Conservation (phyloP, 345 rosid genomes). For the Excoecaria cochinchinensis region DNA sequence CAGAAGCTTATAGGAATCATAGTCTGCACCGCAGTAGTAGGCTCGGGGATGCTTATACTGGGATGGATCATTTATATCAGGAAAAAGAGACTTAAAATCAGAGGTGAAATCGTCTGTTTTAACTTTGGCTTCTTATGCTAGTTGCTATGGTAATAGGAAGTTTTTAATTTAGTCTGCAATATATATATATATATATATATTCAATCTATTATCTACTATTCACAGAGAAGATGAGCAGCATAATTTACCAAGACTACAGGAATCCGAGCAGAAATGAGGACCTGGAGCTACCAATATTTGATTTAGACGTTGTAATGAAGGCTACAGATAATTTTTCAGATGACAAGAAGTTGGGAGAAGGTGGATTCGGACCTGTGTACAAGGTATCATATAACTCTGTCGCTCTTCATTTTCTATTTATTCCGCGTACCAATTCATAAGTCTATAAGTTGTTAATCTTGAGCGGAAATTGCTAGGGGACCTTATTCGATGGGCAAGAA, state of each 20-base stretch:
- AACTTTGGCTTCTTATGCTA: not conserved
- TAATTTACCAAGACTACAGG: not conserved
- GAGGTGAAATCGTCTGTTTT: slow-evolving; percentile 15
- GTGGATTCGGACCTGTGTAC: slow-evolving; percentile 42
- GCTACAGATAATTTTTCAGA: slow-evolving; percentile 30
- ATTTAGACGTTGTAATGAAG: not conserved
- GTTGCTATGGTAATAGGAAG: not conserved
- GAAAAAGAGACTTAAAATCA: slow-evolving; percentile 10
- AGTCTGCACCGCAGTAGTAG: not conserved
- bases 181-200: no score
- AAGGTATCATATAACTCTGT: slow-evolving; percentile 11
- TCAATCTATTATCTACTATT: not conserved
- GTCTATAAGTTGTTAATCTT: not conserved
- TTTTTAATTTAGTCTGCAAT: not conserved
- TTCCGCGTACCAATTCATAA: no score
- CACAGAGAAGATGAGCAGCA: slow-evolving; percentile 11
- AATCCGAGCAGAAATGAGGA: slow-evolving; percentile 9
- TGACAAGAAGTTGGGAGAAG: slow-evolving; percentile 34
- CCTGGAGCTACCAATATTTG: slow-evolving; percentile 15
- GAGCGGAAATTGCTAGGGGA: slow-evolving; percentile 25
- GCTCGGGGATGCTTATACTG: slow-evolving; percentile 3
- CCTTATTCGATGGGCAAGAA: slow-evolving; percentile 26
- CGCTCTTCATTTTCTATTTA: no score
- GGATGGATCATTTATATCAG: slow-evolving; percentile 7
- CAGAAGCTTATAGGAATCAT: slow-evolving; percentile 16